phyloP scores from a whole-genome alignment of 108 stramenopile genomes.

The Epithemia pelagica region DNA sequence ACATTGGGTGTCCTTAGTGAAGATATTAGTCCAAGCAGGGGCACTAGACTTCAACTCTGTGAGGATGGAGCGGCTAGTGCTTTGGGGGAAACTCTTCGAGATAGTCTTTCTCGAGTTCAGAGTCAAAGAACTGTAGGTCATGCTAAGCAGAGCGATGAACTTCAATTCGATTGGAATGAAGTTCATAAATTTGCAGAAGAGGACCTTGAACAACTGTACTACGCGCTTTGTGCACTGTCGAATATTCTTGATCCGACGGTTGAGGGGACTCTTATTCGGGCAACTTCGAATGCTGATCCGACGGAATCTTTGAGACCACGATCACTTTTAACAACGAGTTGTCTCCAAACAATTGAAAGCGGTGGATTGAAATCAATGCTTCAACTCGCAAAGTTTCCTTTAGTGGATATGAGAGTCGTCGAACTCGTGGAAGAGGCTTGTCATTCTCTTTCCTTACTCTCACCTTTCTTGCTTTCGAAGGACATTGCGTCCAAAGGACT shows the following conservation, averaged over 20 bases:
- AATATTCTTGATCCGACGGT: constrained; percentile 43
- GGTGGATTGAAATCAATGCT: constrained; percentile 44
- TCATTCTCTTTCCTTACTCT: constrained; percentile 40
- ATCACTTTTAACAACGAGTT: constrained; percentile 23
- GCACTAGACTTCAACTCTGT: constrained; percentile 40
- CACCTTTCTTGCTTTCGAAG: constrained; percentile 48
- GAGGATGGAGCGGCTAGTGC: constrained; percentile 36
- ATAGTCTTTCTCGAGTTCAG: not conserved
- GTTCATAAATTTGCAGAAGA: not conserved
- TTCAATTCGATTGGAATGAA: not conserved
- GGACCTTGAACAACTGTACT: constrained; percentile 31
- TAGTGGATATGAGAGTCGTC: constrained; percentile 12
- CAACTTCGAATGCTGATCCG: not conserved
- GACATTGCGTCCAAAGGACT: constrained; percentile 22
- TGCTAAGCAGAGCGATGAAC: not conserved
- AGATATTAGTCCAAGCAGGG: constrained; percentile 32
- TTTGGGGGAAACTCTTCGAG: constrained; percentile 35
- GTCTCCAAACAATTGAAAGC: constrained; percentile 32
- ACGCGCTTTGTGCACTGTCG: constrained; percentile 45
- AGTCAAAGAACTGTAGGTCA: not conserved
- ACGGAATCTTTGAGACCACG: constrained; percentile 10
- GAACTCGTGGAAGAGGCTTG: constrained; percentile 42
- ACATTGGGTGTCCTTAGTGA: constrained; percentile 51
- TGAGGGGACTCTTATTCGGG: constrained; percentile 2
- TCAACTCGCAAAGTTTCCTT: constrained; percentile 33